A percentile compares a stretch with the other conserved stretches of the same genome.
These are phyloP conservation scores for Sarocladium kiliense DNA, from an alignment of 2,329 filamentous ascomycete genomes.

Conservation along the genomic window DNA sequence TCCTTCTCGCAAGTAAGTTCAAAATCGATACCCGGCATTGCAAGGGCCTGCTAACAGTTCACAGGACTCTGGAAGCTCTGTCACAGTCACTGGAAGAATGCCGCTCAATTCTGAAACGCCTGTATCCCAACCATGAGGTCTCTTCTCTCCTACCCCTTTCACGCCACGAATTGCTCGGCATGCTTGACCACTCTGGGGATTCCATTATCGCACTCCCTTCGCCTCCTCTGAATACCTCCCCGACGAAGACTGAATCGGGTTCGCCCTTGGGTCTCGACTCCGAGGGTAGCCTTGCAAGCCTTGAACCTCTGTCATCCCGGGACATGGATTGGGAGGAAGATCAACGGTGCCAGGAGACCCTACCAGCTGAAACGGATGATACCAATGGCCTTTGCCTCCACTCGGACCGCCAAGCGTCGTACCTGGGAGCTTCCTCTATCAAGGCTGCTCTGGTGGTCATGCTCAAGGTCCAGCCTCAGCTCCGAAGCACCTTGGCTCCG, in stretches of 20 bases:
- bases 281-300: conserved; percentile 41
- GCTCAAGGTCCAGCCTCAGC: conserved; percentile 47
- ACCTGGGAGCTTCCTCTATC: conserved; percentile 70
- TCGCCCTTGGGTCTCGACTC: conserved; percentile 32
- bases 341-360: conserved; percentile 45
- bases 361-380: conserved; percentile 58
- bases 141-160: conserved; percentile 49
- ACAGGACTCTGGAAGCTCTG: conserved; percentile 53
- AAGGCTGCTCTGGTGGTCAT: conserved; percentile 71
- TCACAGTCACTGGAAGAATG: conserved; percentile 64
- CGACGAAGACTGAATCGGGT: conserved; percentile 41
- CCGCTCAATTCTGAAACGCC: conserved; percentile 53
- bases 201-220: conserved; percentile 42
- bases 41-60: background rate
- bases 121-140: conserved; percentile 55
- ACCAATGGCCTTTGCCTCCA: conserved; percentile 52
- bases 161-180: conserved; percentile 53
- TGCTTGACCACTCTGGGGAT: conserved; percentile 46
- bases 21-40: background rate
- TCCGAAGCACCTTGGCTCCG: conserved; percentile 39
- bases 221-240: conserved; percentile 46
- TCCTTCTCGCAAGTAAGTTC: conserved; percentile 68
- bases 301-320: conserved; percentile 65
- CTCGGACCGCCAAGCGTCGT: conserved; percentile 56
- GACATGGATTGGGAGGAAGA: conserved; percentile 66